Base-by-base conservation (phyloP, 1,139 yeast genomes). In the Geotrichum candidum region DNA sequence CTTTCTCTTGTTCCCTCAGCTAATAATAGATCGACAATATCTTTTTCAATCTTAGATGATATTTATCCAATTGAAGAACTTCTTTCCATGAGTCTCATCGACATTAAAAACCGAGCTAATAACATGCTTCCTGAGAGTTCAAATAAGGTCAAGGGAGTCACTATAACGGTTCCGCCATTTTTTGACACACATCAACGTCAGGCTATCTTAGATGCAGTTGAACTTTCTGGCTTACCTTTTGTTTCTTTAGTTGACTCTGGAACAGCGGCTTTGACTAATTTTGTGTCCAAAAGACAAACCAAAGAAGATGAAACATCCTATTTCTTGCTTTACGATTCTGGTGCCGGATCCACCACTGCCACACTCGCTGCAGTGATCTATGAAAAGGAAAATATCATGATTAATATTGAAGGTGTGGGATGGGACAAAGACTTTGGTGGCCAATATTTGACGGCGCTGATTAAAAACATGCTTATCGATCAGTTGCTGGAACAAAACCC, bases 341-440 rank as follows among this genome's bases (percentile, higher is more conserved):
- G 99, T 58, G 95, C 97, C 2, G 96, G 96, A 0, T 86, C 96
- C 0, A 88, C 96, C 0, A 84, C 86, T 62, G 96, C 97, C 2
- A 88, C 98, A 0, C 76, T 94, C 41, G 85, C 92, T 61, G 85
- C 94, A 0, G 78, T 86, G 65, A 70, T 79, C 15, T 70, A 70
- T 46, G 65, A 68, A 5, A 38, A 59, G n/a, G 53, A 59, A 7
- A 76, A 78, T 0, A 70, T 78, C 23, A 72, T 73, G 7, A 77
- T 90, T 58, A 88, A 85, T 62, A 81, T 90, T 46, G 88, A 87
- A 70, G 91, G 90, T 46, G 82, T 86, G 64, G 92, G 94, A 0
- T 84, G 75, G 69, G 90, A 87, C 70, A 78, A 79, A 23, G 68
- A 76, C 0, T 77, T 90, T 58, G 96, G 97, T 56, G 99, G 99